Evolutionary conservation across 768 basidiomycete genomes (phyloP).

Genomic region (Hydnomerulius pinastri): DNA sequence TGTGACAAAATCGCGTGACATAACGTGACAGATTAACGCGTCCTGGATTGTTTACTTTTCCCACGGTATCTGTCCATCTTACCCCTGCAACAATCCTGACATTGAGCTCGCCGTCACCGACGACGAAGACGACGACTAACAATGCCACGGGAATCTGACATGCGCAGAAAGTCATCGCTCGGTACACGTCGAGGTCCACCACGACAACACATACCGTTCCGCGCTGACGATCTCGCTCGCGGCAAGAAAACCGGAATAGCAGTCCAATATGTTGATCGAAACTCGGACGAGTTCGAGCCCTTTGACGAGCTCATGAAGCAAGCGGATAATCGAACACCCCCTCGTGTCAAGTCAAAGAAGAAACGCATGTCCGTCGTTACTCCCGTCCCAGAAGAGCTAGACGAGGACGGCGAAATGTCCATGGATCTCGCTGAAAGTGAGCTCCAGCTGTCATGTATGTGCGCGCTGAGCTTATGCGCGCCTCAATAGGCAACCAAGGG

Average conservation of each 20-base stretch:
- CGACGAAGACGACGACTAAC: constrained; percentile 6
- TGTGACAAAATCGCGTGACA: constrained; percentile 29
- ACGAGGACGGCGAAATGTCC: constrained; percentile 68
- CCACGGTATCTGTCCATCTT: constrained; percentile 15
- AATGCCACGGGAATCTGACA: constrained; percentile 29
- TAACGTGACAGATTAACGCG: constrained; percentile 25
- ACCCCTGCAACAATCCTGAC: neutral
- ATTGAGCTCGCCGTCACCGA: constrained; percentile 11
- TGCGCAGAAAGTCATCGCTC: constrained; percentile 39
- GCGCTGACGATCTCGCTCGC: constrained; percentile 73
- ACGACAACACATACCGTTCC: constrained; percentile 74
- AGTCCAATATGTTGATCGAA: constrained; percentile 66
- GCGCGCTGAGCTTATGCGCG: constrained; percentile 5
- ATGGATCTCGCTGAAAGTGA: constrained; percentile 79
- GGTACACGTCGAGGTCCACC: constrained; percentile 57
- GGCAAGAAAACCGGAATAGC: constrained; percentile 81
- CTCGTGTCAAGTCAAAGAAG: constrained; percentile 52
- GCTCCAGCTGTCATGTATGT: constrained; percentile 21
- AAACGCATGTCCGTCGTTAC: constrained; percentile 43
- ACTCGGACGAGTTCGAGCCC: constrained; percentile 81
- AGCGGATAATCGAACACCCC: constrained; percentile 66
- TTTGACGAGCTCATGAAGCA: constrained; percentile 75
- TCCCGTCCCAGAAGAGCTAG: constrained; percentile 39
- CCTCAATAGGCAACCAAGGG: constrained; percentile 27
- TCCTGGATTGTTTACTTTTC: constrained; percentile 28